These are phyloP conservation scores for Dothideomycetes sp. DNA, from an alignment of 2,329 filamentous ascomycete species.

Conservation along the genomic window DNA sequence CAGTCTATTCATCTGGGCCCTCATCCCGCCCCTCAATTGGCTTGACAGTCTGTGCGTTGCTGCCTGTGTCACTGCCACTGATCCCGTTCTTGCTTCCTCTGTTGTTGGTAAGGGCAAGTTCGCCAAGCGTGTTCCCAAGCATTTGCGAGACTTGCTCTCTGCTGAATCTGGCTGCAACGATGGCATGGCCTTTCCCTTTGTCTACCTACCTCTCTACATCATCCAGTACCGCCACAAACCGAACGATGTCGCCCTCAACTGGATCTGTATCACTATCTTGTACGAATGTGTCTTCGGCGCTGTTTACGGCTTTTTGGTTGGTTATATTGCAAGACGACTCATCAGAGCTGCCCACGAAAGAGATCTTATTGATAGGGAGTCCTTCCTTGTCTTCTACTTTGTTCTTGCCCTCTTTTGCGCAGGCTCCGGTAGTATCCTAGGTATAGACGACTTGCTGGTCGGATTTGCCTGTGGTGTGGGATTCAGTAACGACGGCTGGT, in stretches of 20 bases:
- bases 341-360: slow-evolving; percentile 79
- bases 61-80: slow-evolving; percentile 92
- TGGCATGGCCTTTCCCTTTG: slow-evolving; percentile 97
- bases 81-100: slow-evolving; percentile 91
- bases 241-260: slow-evolving; percentile 64
- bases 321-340: slow-evolving; percentile 80
- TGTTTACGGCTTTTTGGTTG: slow-evolving; percentile 74
- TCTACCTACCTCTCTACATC: slow-evolving; percentile 85
- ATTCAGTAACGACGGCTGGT: slow-evolving; percentile 99
- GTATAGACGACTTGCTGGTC: slow-evolving; percentile 85
- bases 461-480: slow-evolving; percentile 95
- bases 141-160: slow-evolving; percentile 87
- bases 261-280: slow-evolving; percentile 78
- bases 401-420: slow-evolving; percentile 92
- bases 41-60: slow-evolving; percentile 78
- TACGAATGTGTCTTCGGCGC: slow-evolving; percentile 96
- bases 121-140: slow-evolving; percentile 91
- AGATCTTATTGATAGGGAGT: slow-evolving; percentile 87
- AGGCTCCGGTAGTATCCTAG: slow-evolving; percentile 81
- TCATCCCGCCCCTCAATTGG: slow-evolving; percentile 68
- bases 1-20: slow-evolving; percentile 89
- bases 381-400: slow-evolving; percentile 97
- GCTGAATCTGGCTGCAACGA: slow-evolving; percentile 98
- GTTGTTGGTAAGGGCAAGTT: slow-evolving; percentile 99
- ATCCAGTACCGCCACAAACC: slow-evolving; percentile 68